Percentiles rank a stretch among this genome's conserved stretches.
phyloP scores from a whole-genome alignment of 345 rosid genomes.

The Luvunga scandens region DNA sequence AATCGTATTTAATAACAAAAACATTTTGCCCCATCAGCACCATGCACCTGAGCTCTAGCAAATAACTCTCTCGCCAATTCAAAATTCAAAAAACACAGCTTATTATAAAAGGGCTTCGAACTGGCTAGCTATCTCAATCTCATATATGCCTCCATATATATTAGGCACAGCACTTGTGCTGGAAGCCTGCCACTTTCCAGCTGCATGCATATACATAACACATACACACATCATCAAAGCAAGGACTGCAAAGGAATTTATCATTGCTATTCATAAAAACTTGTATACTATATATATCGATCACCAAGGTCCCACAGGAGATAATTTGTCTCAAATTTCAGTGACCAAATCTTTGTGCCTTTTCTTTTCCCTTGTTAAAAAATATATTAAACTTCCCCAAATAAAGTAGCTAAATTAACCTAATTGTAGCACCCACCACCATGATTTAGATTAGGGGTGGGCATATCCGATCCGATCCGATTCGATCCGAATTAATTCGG shows the following conservation, averaged over 20 bases:
- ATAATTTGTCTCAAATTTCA: neutral
- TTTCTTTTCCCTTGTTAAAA: neutral
- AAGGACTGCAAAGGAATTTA: neutral
- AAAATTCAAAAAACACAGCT: slow-evolving; percentile 5
- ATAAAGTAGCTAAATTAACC: neutral
- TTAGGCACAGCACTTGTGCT: neutral
- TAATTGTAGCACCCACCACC: neutral
- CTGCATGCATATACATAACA: neutral
- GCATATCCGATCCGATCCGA: too few species aligned
- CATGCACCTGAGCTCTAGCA: neutral
- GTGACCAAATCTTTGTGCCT: neutral
- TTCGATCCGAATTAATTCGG: too few species aligned
- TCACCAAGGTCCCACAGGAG: neutral
- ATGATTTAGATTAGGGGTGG: neutral
- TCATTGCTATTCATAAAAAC: neutral
- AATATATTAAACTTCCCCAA: neutral
- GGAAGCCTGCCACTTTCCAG: neutral
- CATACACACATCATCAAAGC: neutral
- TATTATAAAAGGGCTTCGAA: neutral
- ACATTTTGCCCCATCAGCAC: neutral
- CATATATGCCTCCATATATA: too few species aligned
- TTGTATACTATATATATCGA: neutral
- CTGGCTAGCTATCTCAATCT: neutral
- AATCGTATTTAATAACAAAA: too few species aligned
- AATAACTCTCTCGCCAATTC: neutral